Percentiles rank a stretch among this genome's conserved stretches.
These are phyloP conservation scores for Furcasterigmium sp. DNA, from an alignment of 2,329 filamentous ascomycete genomes.

Conservation along the genomic window DNA sequence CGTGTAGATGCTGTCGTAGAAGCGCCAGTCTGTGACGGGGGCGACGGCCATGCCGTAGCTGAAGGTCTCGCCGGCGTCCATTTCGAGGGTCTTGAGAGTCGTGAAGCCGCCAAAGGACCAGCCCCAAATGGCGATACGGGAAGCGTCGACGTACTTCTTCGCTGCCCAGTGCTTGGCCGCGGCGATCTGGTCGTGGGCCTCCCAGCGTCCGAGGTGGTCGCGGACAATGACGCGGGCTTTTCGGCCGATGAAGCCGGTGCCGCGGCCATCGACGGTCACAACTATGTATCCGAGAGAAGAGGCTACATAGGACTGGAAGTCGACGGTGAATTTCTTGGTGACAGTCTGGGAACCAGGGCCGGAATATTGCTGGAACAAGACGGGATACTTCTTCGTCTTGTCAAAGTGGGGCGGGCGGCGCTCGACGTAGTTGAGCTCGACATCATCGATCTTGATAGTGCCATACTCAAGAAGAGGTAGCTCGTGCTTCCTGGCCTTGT, in stretches of 20 bases:
- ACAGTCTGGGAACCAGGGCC: constrained; percentile 92
- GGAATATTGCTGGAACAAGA: constrained; percentile 92
- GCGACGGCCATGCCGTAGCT: constrained; percentile 97
- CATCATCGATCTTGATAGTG: constrained; percentile 78
- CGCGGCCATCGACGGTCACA: constrained; percentile 88
- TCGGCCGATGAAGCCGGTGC: constrained; percentile 86
- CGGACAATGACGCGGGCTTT: constrained; percentile 76
- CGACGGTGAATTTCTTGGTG: constrained; percentile 70
- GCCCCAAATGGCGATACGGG: constrained; percentile 89
- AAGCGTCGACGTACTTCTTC: constrained; percentile 77
- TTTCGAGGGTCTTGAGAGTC: constrained; percentile 90
- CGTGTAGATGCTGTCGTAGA: constrained; percentile 91
- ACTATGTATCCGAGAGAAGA: constrained; percentile 86
- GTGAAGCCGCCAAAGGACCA: constrained; percentile 98
- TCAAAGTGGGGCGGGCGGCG: constrained; percentile 87
- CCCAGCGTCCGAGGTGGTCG: constrained; percentile 77
- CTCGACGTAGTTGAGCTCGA: constrained; percentile 69
- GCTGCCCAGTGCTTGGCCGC: constrained; percentile 78
- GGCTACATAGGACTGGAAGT: constrained; percentile 88
- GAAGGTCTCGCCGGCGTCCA: constrained; percentile 84
- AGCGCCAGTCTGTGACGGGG: constrained; percentile 96
- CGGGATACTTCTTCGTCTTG: constrained; percentile 78
- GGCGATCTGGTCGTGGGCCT: constrained; percentile 86
- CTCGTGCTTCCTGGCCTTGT: constrained; percentile 68
- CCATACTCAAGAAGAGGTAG: constrained; percentile 79